Evolutionary conservation across 2,329 filamentous ascomycete species (phyloP).

Genomic region (Parastagonospora nodorum): DNA sequence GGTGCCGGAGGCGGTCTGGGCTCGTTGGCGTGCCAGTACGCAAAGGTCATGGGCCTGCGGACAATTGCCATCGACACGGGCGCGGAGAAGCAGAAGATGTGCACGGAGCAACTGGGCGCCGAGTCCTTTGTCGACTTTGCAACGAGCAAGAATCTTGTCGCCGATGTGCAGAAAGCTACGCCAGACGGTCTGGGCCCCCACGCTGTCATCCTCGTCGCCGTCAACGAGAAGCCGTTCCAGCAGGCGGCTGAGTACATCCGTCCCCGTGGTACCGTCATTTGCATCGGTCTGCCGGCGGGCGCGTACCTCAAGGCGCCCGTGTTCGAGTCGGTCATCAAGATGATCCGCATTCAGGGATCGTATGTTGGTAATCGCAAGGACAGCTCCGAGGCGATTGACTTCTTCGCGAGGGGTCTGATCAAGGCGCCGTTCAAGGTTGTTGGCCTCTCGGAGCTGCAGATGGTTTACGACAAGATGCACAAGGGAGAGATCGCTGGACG

Average conservation of each 20-base stretch:
- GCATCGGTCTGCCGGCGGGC: conserved; percentile 83
- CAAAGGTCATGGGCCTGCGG: conserved; percentile 84
- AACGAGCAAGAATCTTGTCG: conserved; percentile 75
- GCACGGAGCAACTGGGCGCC: conserved; percentile 70
- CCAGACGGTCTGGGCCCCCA: conserved; percentile 82
- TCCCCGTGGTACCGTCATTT: conserved; percentile 79
- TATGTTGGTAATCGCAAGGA: conserved; percentile 95
- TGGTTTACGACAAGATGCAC: conserved; percentile 75
- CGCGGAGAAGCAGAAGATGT: conserved; percentile 77
- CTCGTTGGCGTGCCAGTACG: conserved; percentile 81
- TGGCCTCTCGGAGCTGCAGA: conserved; percentile 77
- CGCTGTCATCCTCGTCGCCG: conserved; percentile 84
- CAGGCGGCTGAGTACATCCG: conserved; percentile 90
- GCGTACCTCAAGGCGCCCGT: conserved; percentile 80
- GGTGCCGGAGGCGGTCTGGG: conserved; percentile 86
- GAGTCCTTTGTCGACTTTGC: conserved; percentile 79
- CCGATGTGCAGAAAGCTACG: conserved; percentile 81
- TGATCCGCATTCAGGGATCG: conserved; percentile 85
- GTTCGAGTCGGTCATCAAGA: conserved; percentile 85
- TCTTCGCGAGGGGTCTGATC: conserved; percentile 83
- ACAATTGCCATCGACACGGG: conserved; percentile 83
- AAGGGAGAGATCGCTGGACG: conserved; percentile 75
- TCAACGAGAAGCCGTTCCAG: conserved; percentile 91
- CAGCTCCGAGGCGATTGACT: conserved; percentile 86
- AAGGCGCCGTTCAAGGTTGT: conserved; percentile 85